Evolutionary conservation across 2,329 filamentous ascomycete species (phyloP).

Genomic region (Thyridium curvatum): DNA sequence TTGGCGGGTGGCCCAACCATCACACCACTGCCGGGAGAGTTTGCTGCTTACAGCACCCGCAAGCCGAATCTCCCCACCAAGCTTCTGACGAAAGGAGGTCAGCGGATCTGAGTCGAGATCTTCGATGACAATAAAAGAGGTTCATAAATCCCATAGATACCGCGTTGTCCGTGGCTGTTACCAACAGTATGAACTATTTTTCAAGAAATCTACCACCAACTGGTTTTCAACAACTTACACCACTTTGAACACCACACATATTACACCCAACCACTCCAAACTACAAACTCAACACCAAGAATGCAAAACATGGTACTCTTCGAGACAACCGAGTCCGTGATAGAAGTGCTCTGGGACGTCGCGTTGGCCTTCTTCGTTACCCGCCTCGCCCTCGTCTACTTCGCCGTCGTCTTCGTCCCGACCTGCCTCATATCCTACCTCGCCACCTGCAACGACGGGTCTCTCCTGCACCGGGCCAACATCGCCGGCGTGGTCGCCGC

Average conservation of each 20-base stretch:
- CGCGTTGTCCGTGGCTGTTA: too few relatives aligned
- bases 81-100: slow-evolving; percentile 21
- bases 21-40: too few relatives aligned
- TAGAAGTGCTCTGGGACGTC: slow-evolving; percentile 30
- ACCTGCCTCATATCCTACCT: slow-evolving; percentile 8
- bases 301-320: slow-evolving; percentile 13
- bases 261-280: background rate
- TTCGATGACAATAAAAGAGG: too few relatives aligned
- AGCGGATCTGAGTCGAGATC: slow-evolving; percentile 6
- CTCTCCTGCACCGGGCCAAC: slow-evolving; percentile 1
- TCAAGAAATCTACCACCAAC: too few relatives aligned
- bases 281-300: background rate
- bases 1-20: too few relatives aligned
- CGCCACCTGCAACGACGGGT: slow-evolving; percentile 7
- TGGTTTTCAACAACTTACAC: background rate
- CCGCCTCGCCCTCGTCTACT: slow-evolving; percentile 22
- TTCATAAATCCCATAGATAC: too few relatives aligned
- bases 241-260: background rate
- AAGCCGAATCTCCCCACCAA: too few relatives aligned
- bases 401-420: slow-evolving; percentile 13
- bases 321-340: slow-evolving; percentile 23
- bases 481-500: slow-evolving; percentile 5
- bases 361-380: slow-evolving; percentile 26
- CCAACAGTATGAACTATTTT: too few relatives aligned
- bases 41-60: too few relatives aligned